A percentile compares a stretch with the other conserved stretches of the same genome.
These are phyloP conservation scores for Musa beccarii DNA, from an alignment of 176 grass and related monocot species.

Conservation along the genomic window DNA sequence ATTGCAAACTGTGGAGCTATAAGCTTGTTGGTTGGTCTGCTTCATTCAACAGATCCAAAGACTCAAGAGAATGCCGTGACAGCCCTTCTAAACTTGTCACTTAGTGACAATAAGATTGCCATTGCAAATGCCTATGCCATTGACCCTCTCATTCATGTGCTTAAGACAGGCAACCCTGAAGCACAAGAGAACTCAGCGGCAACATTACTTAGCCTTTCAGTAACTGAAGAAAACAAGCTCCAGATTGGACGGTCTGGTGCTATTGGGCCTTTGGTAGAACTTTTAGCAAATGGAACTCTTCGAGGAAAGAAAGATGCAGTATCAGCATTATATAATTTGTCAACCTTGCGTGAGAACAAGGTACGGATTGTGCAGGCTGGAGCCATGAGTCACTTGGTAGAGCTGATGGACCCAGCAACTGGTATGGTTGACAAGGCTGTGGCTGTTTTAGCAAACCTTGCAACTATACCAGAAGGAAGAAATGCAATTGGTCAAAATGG, in stretches of 20 bases:
- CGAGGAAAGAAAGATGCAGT: slow-evolving; percentile 78
- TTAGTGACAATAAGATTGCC: slow-evolving; percentile 62
- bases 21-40: slow-evolving; percentile 45
- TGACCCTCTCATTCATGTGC: slow-evolving; percentile 60
- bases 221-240: slow-evolving; percentile 53
- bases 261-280: slow-evolving; percentile 55
- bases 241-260: slow-evolving; percentile 66
- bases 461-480: slow-evolving; percentile 54
- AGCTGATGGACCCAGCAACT: slow-evolving; percentile 73
- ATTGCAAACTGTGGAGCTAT: slow-evolving; percentile 52
- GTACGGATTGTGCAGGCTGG: slow-evolving; percentile 59
- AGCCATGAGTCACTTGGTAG: slow-evolving; percentile 54
- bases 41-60: slow-evolving; percentile 43
- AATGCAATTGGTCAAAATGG: slow-evolving; percentile 43
- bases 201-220: slow-evolving; percentile 67
- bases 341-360: slow-evolving; percentile 64
- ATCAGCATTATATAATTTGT: slow-evolving; percentile 68
- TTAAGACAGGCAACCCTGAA: slow-evolving; percentile 53
- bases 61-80: slow-evolving; percentile 77
- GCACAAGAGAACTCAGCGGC: slow-evolving; percentile 75
- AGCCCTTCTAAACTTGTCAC: slow-evolving; percentile 61
- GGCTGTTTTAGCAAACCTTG: slow-evolving; percentile 71
- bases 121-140: slow-evolving; percentile 59
- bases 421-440: slow-evolving; percentile 87
- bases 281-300: slow-evolving; percentile 47